phyloP scores from a whole-genome alignment of 2,329 filamentous ascomycete genomes.

The Cyclaneusma minus region DNA sequence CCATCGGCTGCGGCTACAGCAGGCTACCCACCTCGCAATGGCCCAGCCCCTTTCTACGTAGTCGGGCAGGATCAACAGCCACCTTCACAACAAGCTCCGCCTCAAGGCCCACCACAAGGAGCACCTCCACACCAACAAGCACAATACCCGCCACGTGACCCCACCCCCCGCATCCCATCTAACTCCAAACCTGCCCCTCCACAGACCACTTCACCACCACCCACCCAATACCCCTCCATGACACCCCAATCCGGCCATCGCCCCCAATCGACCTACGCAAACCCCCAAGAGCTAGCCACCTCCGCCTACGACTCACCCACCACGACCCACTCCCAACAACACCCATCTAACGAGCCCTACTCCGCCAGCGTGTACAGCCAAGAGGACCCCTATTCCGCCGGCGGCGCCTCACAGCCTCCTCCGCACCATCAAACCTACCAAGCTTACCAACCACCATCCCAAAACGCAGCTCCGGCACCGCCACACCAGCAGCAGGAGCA shows the following conservation, averaged over 20 bases:
- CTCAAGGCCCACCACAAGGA: conserved; percentile 15
- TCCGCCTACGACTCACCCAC: conserved; percentile 65
- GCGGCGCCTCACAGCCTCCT: conserved; percentile 8
- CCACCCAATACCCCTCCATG: conserved; percentile 31
- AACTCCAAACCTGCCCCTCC: conserved; percentile 30
- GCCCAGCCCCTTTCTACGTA: conserved; percentile 49
- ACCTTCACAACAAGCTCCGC: conserved; percentile 15
- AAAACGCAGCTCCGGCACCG: conserved; percentile 16
- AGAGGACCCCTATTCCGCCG: conserved; percentile 15
- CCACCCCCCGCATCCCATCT: conserved; percentile 31
- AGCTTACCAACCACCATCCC: no score
- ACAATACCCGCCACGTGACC: conserved; percentile 35
- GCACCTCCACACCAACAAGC: conserved; percentile 23
- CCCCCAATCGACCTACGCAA: conserved; percentile 53
- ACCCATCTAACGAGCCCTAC: conserved; percentile 24
- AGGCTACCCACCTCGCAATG: conserved; percentile 37
- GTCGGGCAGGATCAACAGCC: conserved; percentile 30
- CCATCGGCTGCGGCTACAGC: conserved; percentile 32
- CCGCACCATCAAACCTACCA: conserved; percentile 6
- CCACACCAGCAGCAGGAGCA: conserved; percentile 9
- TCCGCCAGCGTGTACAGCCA: conserved; percentile 13
- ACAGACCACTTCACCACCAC: conserved; percentile 35
- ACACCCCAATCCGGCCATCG: conserved; percentile 30
- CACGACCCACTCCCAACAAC: conserved; percentile 24
- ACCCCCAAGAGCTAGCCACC: conserved; percentile 64